Base-by-base conservation (phyloP, 805 yeast genomes). In the Yarrowia sp. region DNA sequence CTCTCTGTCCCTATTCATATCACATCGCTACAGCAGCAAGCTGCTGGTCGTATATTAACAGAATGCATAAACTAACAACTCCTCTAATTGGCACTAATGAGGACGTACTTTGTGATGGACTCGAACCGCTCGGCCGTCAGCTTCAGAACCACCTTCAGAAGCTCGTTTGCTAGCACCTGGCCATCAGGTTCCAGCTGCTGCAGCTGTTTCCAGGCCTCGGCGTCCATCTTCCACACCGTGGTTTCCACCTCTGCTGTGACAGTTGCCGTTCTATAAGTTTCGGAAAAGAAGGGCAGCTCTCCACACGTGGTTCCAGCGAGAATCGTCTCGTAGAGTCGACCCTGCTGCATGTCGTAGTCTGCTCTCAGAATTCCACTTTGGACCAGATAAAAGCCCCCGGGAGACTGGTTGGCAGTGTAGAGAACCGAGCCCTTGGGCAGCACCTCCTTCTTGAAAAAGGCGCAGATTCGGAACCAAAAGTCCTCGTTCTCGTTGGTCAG, bases 281-380 rank as follows among this genome's bases (percentile, higher is more conserved):
- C 76, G 17, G 74, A 68, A 65, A 76, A 75, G 61, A 76, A 77
- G 2, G 77, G 75, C n/a, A 76, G 70, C 66, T 88, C 91, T 2
- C 96, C 95, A 74, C 88, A 87, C 1, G 89, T 83, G 0, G 93
- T 88, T 66, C 88, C 82, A 4, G 95, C 91, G 62, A 89, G 80
- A 35, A 88, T 84, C 17, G 80, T 71, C 78, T 79, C 77, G 73
- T 77, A 73, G 73, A 85, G 62, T 64, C 71, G 66, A 70, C 81
- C 72, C 72, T 80, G 79, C 67, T 81, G 79, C 70, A 87, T 77
- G 71, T 80, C 81, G 66, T 80, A 84, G 14, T 81, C 86, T 67
- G 83, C 79, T 59, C 79, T 81, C 70, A 79, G 75, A 66, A 79
- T 80, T 56, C 91, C 85, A 64, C 82, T 71, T 68, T 85, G 92